Conservation (phyloP, 2,329 filamentous ascomycete genomes). For the Epichloe gansuensis region DNA sequence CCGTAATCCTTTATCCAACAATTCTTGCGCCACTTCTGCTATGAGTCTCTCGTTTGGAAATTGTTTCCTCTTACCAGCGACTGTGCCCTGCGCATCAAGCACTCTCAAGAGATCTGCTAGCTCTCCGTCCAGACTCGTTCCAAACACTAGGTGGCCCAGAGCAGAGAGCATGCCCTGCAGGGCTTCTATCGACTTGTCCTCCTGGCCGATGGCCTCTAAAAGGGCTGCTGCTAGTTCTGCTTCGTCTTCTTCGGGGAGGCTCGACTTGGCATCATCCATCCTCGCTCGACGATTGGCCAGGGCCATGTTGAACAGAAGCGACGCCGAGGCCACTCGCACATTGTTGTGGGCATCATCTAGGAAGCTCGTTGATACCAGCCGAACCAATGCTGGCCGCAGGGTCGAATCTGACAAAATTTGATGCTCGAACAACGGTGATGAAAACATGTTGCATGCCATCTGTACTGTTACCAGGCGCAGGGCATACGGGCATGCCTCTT, state of each 20-base stretch:
- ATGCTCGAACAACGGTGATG: conserved; percentile 55
- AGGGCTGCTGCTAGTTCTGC: conserved; percentile 73
- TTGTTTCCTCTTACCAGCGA: conserved; percentile 43
- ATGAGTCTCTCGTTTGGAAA: conserved; percentile 50
- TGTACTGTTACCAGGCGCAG: conserved; percentile 76
- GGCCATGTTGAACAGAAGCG: conserved; percentile 73
- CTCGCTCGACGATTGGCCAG: conserved; percentile 56
- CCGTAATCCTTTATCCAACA: conserved; percentile 38
- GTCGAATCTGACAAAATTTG: conserved; percentile 41
- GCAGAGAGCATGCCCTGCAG: conserved; percentile 66
- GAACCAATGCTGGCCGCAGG: conserved; percentile 48
- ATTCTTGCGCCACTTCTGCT: conserved; percentile 36
- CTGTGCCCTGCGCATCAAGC: conserved; percentile 59
- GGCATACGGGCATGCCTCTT: conserved; percentile 58
- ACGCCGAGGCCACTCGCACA: conserved; percentile 69
- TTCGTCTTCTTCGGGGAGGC: conserved; percentile 56
- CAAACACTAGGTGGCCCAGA: conserved; percentile 65
- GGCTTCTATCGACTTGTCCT: conserved; percentile 54
- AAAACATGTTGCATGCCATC: conserved; percentile 75
- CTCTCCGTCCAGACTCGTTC: conserved; percentile 56
- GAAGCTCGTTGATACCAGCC: conserved; percentile 64
- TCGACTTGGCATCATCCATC: conserved; percentile 41
- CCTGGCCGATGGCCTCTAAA: conserved; percentile 56
- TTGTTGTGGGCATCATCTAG: conserved; percentile 64
- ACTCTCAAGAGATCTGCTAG: conserved; percentile 67